Evolutionary conservation across 306 rosid genomes (phyloP), one percentile per base, ranked within the genome.

Genomic region (Quercus aquifolioides): DNA sequence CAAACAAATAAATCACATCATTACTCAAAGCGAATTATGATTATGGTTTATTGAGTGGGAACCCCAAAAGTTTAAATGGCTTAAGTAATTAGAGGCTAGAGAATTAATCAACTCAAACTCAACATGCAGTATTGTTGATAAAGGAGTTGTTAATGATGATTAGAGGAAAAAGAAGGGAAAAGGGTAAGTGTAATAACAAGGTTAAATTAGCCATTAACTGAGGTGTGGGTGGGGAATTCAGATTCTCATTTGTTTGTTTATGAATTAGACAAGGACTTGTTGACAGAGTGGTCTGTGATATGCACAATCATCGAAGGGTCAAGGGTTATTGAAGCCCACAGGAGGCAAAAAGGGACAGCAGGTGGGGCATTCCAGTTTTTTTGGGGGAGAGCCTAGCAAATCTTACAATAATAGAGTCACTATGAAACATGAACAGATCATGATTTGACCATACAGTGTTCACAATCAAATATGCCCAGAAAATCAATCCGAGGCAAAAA

Each of bases 271-370:
- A 86, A 88, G 54, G 88, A 86, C 89, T 83, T 83, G 76, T 83
- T 89, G 90, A 90, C 92, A 90, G 86, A 80, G 71, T 69, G 89
- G 82, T 86, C 86, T 86, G 85, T 87, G 89, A 88, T 87, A 77
- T 88, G 85, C 92, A 71, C 72, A 85, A 86, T 92, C 94, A 90
- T 87, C 93, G 78, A 85, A 82, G 91, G 83, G 85, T 86, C 88
- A 85, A 82, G 91, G 83, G 85, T 86, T 89, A 90, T 88, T 90
- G 89, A 90, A 92, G 88, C 91, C 91, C 88, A 87, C 94, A 82
- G 81, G 87, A 74, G 88, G 88, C 87, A 75, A 86, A 87, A 86
- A 85, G 85, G 80, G 88, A 85, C 85, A 84, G 87, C 91, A 82
- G 65, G 93, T 90, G 89, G 97, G 89, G 74, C 92, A 82, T 52